Percentiles rank a stretch among this genome's conserved stretches.
phyloP scores from a whole-genome alignment of 129 eudicot species.

The Apium graveolens region DNA sequence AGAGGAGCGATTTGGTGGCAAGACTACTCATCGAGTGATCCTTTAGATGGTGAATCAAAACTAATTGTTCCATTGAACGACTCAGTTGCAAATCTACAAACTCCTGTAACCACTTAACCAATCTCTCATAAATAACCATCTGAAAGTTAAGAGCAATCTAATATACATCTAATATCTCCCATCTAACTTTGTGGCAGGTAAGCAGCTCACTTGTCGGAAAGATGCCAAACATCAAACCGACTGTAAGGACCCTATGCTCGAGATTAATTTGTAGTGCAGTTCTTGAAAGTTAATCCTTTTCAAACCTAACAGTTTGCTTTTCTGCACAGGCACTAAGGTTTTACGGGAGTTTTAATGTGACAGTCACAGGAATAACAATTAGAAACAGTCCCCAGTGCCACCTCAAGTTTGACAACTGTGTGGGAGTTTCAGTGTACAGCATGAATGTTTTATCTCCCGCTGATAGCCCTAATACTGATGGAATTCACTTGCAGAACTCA shows the following conservation, averaged over 20 bases:
- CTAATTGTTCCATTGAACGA: conserved; percentile 39
- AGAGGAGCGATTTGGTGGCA: conserved; percentile 93
- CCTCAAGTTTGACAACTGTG: conserved; percentile 78
- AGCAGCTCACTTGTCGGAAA: conserved; percentile 48
- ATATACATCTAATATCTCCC: background rate
- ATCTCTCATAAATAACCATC: background rate
- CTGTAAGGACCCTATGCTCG: conserved; percentile 47
- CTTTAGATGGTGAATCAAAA: conserved; percentile 44
- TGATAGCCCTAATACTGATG: conserved; percentile 93
- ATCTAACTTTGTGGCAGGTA: conserved; percentile 33
- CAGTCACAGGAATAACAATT: conserved; percentile 80
- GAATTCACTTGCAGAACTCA: conserved; percentile 91
- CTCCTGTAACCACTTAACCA: conserved; percentile 28
- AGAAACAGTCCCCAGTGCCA: conserved; percentile 92
- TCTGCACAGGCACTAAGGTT: conserved; percentile 67
- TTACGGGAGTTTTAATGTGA: conserved; percentile 83
- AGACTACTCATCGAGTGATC: conserved; percentile 39
- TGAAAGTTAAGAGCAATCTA: background rate
- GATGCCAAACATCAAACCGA: conserved; percentile 78
- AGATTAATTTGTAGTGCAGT: background rate
- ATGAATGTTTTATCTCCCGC: conserved; percentile 65
- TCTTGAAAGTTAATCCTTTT: conserved; percentile 3
- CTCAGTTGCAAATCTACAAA: conserved; percentile 34
- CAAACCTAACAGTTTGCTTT: conserved; percentile 6
- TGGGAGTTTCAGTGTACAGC: conserved; percentile 62